Percentiles rank a stretch among this genome's conserved stretches.
phyloP scores from a whole-genome alignment of 2,329 filamentous ascomycete species.

The Xylaria sp. region DNA sequence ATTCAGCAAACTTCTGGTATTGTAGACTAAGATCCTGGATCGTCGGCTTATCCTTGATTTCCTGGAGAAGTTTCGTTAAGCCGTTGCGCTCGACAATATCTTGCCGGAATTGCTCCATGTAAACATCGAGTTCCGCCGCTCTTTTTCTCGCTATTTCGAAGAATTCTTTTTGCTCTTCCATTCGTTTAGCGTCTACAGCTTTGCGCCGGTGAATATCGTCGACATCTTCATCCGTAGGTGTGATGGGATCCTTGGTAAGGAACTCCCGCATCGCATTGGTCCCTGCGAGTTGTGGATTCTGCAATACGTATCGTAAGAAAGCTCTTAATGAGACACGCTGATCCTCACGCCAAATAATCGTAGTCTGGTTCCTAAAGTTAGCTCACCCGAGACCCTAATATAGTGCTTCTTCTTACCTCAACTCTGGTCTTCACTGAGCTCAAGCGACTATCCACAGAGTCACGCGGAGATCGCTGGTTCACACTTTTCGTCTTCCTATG shows the following conservation, averaged over 20 bases:
- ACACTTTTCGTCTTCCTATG: constrained; percentile 36
- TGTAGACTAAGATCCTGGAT: constrained; percentile 87
- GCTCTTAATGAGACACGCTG: constrained; percentile 88
- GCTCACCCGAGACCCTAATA: constrained; percentile 23
- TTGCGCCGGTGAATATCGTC: constrained; percentile 76
- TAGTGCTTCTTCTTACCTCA: constrained; percentile 19
- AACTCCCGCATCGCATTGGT: constrained; percentile 84
- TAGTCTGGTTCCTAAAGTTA: constrained; percentile 37
- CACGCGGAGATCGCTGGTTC: constrained; percentile 37
- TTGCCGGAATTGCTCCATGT: constrained; percentile 86
- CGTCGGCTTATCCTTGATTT: constrained; percentile 84
- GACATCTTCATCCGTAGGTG: constrained; percentile 73
- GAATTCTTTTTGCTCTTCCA: constrained; percentile 89
- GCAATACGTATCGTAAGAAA: constrained; percentile 78
- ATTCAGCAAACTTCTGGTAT: constrained; percentile 97
- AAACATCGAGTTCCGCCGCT: constrained; percentile 88
- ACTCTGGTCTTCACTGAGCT: constrained; percentile 32
- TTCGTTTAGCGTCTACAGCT: constrained; percentile 75
- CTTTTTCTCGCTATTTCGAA: constrained; percentile 91
- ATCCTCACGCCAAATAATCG: constrained; percentile 74
- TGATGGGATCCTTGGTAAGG: constrained; percentile 65
- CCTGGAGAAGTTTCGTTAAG: constrained; percentile 83
- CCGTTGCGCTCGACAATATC: constrained; percentile 71
- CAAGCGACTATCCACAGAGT: constrained; percentile 40
- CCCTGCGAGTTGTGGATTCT: constrained; percentile 76